Conservation (phyloP, 2,329 filamentous ascomycete species). For the Teratosphaeria destructans region DNA sequence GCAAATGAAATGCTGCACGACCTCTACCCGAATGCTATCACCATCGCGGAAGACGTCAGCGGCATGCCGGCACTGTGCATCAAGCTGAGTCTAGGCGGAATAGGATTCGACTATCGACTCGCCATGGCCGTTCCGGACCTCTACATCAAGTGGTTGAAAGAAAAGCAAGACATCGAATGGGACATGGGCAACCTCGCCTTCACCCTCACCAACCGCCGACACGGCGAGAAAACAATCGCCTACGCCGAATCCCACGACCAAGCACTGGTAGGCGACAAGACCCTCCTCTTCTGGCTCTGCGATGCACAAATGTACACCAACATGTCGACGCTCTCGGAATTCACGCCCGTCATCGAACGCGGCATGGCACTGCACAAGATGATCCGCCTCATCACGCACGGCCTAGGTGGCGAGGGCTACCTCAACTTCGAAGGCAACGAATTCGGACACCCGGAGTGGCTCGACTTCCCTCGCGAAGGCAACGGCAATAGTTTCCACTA, state of each 20-base stretch:
- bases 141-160: slow-evolving; percentile 98
- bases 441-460: slow-evolving; percentile 97
- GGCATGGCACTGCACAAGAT: slow-evolving; percentile 94
- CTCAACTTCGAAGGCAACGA: slow-evolving; percentile 99
- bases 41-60: slow-evolving; percentile 92
- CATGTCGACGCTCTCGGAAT: slow-evolving; percentile 78
- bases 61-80: slow-evolving; percentile 97
- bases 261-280: slow-evolving; percentile 95
- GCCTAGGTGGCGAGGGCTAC: slow-evolving; percentile 87
- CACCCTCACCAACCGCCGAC: slow-evolving; percentile 82
- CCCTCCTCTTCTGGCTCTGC: slow-evolving; percentile 94
- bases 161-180: slow-evolving; percentile 84
- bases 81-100: slow-evolving; percentile 71
- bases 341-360: slow-evolving; percentile 80
- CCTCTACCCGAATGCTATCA: slow-evolving; percentile 81
- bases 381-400: slow-evolving; percentile 88
- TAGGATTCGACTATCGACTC: slow-evolving; percentile 94
- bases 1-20: slow-evolving; percentile 91
- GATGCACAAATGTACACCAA: slow-evolving; percentile 96
- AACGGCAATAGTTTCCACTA: slow-evolving; percentile 31
- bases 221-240: slow-evolving; percentile 96
- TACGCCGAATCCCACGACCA: slow-evolving; percentile 97
- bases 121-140: slow-evolving; percentile 97
- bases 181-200: slow-evolving; percentile 75
- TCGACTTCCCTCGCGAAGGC: slow-evolving; percentile 90